Base-by-base conservation (phyloP, 257 asterid species). In the Solanum rostratum region DNA sequence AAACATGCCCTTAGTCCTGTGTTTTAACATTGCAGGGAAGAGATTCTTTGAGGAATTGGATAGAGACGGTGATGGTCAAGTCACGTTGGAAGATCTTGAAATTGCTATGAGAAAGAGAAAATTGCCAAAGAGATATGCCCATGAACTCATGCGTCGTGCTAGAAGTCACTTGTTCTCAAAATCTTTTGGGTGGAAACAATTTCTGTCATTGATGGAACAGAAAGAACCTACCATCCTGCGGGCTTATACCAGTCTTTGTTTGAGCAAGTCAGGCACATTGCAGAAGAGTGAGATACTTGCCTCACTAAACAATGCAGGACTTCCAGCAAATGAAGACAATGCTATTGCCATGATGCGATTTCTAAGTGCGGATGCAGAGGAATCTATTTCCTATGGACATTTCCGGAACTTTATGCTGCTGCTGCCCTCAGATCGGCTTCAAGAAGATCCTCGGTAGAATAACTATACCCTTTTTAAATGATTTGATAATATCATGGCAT, bases 341-440 rank as follows among this genome's bases (percentile, higher is more conserved):
- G 99, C 99, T 81, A 92, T 97, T 85, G 99, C 99, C 49, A 95
- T 97, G 99, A 92, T 97, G 99, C 98, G 99, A 79, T 97, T 95
- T 92, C 91, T 97, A 55, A 97, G 95, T 88, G 93, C 94, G 5
- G 98, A 97, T 85, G 87, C 94, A 0, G 98, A 93, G 88, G 95
- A 91, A 88, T 97, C 99, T 60, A 95, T 97, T 87, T 97, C 99
- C n/a, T 97, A 97, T 86, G 99, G 99, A 79, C 99, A 92, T 93
- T 97, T 97, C 59, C 91, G 99, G 79, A 94, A 95, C 86, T 97
- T 97, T 91, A 97, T 97, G 99, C 93, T 97, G 84, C 89, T 97
- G 89, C 97, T 97, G 37, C 99, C 99, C 27, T 97, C 99, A 73
- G 97, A 97, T 84, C 92, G 98, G 79, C 97, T 97, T 86, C 96